Base-by-base conservation (phyloP, 169 alveolate genomes). In the Plasmodium cynomolgi region DNA sequence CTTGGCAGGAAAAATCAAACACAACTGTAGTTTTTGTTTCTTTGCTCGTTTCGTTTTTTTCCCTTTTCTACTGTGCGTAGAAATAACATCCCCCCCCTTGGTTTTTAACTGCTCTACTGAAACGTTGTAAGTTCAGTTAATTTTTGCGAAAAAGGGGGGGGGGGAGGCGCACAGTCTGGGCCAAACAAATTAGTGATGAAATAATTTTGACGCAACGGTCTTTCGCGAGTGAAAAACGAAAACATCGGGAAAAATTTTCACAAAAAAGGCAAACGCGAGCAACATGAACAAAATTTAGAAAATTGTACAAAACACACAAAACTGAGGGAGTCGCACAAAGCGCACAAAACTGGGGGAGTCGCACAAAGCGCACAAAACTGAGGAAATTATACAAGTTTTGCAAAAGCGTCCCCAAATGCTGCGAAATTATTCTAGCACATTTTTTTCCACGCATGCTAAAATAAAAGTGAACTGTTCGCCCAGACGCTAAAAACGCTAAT, bases 121-220 rank as follows among this genome's bases (percentile, higher is more conserved):
- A 26, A 29, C 31, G 37, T 68, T 68, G 37, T 68, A 68, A 68
- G n/a, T 68, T 68, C 37, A 68, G 41, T 26, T 68, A 68, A 29
- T 68, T 68, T 9, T 29, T 68, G 31, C 77, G 34, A 68, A 20
- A 68, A 68, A 68, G 20, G 31, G 20, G 77, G 4, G 17, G 1
- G 20, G 77, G 15, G 20, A 34, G 15, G 5, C n/a, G 77, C 37
- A 11, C 37, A 68, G 77, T 68, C 37, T 68, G 77, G 77, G 39
- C 37, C 17, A 68, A 20, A 68, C 41, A 80, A 80, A 41, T 80
- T 37, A 80, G 33, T 80, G 39, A 80, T 17, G 33, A 20, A 37
- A 41, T 80, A 31, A 37, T 50, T 37, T 41, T n/a, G 26, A 80
- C 39, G 84, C 29, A 80, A 44, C 74, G 84, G 74, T 80, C 84